These are phyloP conservation scores for Nannochloris sp. DNA, from an alignment of 139 green algal species.

Conservation along the genomic window DNA sequence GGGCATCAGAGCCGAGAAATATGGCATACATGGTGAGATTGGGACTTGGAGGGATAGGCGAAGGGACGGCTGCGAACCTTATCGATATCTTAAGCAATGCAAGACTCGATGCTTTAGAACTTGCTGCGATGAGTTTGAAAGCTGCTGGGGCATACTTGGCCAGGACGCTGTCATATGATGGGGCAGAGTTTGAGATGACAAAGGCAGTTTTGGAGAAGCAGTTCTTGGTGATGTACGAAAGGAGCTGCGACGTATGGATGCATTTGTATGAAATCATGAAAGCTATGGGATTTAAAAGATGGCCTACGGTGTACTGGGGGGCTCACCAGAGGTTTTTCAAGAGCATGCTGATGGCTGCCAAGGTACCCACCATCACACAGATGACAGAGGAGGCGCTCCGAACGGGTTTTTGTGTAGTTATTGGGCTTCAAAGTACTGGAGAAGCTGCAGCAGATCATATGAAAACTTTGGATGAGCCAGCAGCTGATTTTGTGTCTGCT, in stretches of 20 bases:
- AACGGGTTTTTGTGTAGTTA: slow-evolving; percentile 56
- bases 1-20: slow-evolving; percentile 77
- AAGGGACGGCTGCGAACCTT: slow-evolving; percentile 42
- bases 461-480: slow-evolving; percentile 8
- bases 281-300: not conserved
- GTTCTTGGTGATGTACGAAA: slow-evolving; percentile 67
- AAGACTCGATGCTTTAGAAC: slow-evolving; percentile 59
- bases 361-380: slow-evolving; percentile 53
- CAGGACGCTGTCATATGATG: slow-evolving; percentile 55
- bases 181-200: slow-evolving; percentile 61
- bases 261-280: slow-evolving; percentile 44
- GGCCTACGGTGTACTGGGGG: slow-evolving; percentile 38
- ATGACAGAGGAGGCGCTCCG: slow-evolving; percentile 51
- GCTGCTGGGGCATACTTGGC: slow-evolving; percentile 67
- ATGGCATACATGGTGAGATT: slow-evolving; percentile 83
- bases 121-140: slow-evolving; percentile 62
- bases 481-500: slow-evolving; percentile 75
- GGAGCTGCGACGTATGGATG: slow-evolving; percentile 48
- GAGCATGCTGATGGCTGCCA: slow-evolving; percentile 73
- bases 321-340: slow-evolving; percentile 65
- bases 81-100: slow-evolving; percentile 35
- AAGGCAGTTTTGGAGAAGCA: slow-evolving; percentile 42
- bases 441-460: not conserved
- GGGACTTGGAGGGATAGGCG: slow-evolving; percentile 27
- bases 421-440: slow-evolving; percentile 36